Conservation (phyloP, 2,329 filamentous ascomycete species). For the Kalmusia sp. region DNA sequence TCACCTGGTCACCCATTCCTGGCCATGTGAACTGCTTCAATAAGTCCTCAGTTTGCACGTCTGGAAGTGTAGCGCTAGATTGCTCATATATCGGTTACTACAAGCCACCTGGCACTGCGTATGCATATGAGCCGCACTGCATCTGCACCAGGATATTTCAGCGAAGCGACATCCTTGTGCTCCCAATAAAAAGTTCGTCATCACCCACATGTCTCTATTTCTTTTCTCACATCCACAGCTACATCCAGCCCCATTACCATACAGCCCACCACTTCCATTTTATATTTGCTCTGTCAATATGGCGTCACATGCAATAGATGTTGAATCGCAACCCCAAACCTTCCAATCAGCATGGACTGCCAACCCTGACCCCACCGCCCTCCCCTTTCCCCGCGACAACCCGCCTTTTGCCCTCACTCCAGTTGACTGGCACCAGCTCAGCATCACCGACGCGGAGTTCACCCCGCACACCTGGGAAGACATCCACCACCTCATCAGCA, state of each 20-base stretch:
- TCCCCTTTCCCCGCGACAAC: constrained; percentile 42
- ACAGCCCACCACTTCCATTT: background rate
- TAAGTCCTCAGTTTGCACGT: background rate
- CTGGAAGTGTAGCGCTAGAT: background rate
- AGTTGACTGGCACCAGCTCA: constrained; percentile 43
- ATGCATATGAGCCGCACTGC: constrained; percentile 7
- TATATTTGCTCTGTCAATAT: background rate
- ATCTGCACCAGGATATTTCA: background rate
- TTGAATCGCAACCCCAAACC: constrained; percentile 33
- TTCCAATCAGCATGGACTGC: constrained; percentile 39
- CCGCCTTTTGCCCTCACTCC: constrained; percentile 45
- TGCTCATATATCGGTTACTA: background rate
- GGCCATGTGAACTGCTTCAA: background rate
- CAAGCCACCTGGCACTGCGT: constrained; percentile 3
- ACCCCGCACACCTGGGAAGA: constrained; percentile 45
- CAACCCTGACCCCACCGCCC: constrained; percentile 40
- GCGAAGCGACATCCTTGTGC: background rate
- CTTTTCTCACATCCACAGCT: background rate
- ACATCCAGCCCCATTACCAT: background rate
- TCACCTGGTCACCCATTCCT: background rate
- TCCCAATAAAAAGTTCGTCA: background rate
- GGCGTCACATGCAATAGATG: constrained; percentile 17
- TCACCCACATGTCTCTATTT: background rate
- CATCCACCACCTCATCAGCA: constrained; percentile 43
- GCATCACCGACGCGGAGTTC: constrained; percentile 39